Conservation (phyloP, 2,329 filamentous ascomycete genomes). For the Byssoonygena ceratinophila region DNA sequence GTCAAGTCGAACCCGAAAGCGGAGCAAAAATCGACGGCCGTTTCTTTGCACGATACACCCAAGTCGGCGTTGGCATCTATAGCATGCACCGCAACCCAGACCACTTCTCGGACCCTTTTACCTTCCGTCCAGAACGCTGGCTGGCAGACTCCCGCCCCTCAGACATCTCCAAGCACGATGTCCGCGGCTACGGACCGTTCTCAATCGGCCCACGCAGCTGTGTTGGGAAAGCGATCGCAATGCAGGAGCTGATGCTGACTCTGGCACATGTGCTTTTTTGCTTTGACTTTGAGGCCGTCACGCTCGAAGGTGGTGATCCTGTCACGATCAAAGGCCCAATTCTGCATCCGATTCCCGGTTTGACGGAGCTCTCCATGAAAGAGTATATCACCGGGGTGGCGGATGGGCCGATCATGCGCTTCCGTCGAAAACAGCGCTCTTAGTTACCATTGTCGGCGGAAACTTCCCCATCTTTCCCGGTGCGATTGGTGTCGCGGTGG, state of each 20-base stretch:
- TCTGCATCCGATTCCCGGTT: neutral
- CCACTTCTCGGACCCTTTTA: conserved; percentile 25
- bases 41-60: conserved; percentile 23
- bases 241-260: conserved; percentile 34
- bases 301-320: neutral
- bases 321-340: neutral
- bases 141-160: conserved; percentile 14
- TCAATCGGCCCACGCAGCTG: conserved; percentile 35
- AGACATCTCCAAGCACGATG: conserved; percentile 38
- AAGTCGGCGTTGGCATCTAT: conserved; percentile 25
- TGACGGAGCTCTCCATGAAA: neutral
- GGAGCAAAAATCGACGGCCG: conserved; percentile 26
- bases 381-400: neutral
- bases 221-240: conserved; percentile 36
- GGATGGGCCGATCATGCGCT: neutral
- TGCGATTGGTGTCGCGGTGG: no score
- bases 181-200: conserved; percentile 21
- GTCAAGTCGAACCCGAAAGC: conserved; percentile 21
- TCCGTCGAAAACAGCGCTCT: neutral
- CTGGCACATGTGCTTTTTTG: conserved; percentile 31
- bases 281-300: conserved; percentile 26
- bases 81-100: conserved; percentile 25
- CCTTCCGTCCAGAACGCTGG: conserved; percentile 30
- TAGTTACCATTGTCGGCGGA: no score
- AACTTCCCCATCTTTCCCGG: no score